A percentile compares a stretch with the other conserved stretches of the same genome.
Conservation (phyloP, 805 yeast genomes). For the Yarrowia sp. region DNA sequence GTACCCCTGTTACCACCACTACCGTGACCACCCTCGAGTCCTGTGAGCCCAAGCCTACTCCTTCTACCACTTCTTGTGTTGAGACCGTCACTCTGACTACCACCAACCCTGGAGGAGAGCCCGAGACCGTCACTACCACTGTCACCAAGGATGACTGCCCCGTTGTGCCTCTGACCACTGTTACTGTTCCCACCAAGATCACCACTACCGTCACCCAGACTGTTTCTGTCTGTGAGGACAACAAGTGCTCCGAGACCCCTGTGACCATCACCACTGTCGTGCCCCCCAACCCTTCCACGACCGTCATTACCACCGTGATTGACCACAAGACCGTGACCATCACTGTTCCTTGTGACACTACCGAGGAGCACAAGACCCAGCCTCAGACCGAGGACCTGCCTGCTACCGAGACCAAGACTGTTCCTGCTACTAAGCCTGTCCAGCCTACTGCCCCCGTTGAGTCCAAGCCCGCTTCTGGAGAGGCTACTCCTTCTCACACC, state of each 20-base stretch:
- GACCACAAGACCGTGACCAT: constrained; percentile 9
- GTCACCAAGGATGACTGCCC: neutral
- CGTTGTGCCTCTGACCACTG: neutral
- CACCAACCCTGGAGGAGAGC: neutral
- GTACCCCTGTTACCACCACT: too few relatives aligned
- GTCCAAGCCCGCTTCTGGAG: too few relatives aligned
- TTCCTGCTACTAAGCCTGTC: neutral
- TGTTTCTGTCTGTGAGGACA: neutral
- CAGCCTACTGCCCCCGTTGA: neutral
- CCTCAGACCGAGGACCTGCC: neutral
- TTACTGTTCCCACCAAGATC: constrained; percentile 1
- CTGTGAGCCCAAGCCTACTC: neutral
- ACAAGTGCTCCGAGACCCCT: constrained; percentile 9
- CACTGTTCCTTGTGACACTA: constrained; percentile 19
- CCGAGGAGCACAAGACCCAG: neutral
- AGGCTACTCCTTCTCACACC: neutral
- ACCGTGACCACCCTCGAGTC: neutral
- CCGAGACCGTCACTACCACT: neutral
- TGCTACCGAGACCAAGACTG: neutral
- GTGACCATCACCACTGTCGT: constrained; percentile 18
- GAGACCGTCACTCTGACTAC: neutral
- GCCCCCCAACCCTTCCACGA: constrained; percentile 3
- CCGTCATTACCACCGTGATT: constrained; percentile 11
- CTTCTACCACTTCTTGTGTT: neutral
- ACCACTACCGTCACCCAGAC: constrained; percentile 23